Evolutionary conservation across 768 basidiomycete species (phyloP).

Genomic region (Obba rivulosa): DNA sequence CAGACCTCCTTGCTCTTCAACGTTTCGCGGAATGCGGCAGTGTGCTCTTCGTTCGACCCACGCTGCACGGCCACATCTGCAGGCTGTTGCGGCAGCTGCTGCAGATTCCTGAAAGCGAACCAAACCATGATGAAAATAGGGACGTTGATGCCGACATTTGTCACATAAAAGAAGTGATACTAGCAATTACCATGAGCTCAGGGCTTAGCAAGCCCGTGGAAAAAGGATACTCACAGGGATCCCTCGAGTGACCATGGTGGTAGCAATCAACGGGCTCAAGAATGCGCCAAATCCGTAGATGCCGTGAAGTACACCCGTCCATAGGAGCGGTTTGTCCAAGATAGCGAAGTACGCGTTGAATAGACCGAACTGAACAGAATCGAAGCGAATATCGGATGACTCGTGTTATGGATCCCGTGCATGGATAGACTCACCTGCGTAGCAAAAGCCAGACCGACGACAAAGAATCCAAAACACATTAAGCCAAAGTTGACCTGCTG

Average conservation of each 20-base stretch:
- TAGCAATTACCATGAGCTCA: conserved; percentile 1
- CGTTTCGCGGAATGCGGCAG: conserved; percentile 6
- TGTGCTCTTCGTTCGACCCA: background rate
- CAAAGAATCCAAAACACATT: conserved; percentile 25
- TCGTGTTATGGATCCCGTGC: background rate
- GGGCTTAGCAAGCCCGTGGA: background rate
- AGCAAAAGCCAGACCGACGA: conserved; percentile 20
- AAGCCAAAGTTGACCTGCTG: conserved; percentile 18
- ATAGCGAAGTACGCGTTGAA: conserved; percentile 23
- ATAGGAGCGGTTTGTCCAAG: conserved; percentile 20
- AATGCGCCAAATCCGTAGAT: conserved; percentile 22
- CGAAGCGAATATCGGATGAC: background rate
- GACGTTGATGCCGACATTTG: conserved; percentile 21
- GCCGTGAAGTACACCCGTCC: conserved; percentile 21
- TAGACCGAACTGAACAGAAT: conserved; percentile 13
- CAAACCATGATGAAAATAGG: conserved; percentile 17
- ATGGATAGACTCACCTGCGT: conserved; percentile 14
- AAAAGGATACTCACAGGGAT: conserved; percentile 13
- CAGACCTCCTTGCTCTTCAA: conserved; percentile 21
- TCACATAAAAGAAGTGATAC: conserved; percentile 23
- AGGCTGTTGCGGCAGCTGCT: conserved; percentile 13
- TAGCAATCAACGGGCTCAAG: conserved; percentile 19
- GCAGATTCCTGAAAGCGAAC: conserved; percentile 19
- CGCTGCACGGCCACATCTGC: conserved; percentile 3
- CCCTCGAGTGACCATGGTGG: conserved; percentile 18